Percentiles rank a stretch among this genome's conserved stretches.
Evolutionary conservation across 306 rosid species (phyloP).

Genomic region (Casuarina equisetifolia): DNA sequence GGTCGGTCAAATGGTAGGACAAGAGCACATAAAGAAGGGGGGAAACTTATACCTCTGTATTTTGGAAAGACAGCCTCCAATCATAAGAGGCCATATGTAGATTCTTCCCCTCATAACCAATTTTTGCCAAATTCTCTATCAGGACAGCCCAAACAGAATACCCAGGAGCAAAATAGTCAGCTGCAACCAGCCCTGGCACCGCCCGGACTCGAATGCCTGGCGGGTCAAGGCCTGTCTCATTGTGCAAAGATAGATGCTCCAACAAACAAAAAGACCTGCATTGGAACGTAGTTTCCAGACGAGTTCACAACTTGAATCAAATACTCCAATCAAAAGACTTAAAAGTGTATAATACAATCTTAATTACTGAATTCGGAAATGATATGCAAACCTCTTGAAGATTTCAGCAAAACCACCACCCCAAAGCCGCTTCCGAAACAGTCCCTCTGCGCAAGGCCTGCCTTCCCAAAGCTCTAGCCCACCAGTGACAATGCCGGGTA

Average conservation of each 20-base stretch:
- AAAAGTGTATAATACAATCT: slow-evolving; percentile 7
- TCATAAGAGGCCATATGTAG: slow-evolving; percentile 75
- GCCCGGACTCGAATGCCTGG: slow-evolving; percentile 81
- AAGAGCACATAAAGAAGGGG: not conserved
- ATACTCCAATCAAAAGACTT: not conserved
- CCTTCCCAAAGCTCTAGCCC: slow-evolving; percentile 83
- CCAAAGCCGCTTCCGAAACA: slow-evolving; percentile 68
- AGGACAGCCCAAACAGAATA: slow-evolving; percentile 72
- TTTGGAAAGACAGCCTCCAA: slow-evolving; percentile 88
- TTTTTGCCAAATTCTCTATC: slow-evolving; percentile 67
- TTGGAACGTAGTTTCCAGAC: slow-evolving; percentile 14
- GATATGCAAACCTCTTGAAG: slow-evolving; percentile 50
- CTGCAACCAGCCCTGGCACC: slow-evolving; percentile 60
- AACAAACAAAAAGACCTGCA: slow-evolving; percentile 75
- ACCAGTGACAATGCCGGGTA: slow-evolving; percentile 61
- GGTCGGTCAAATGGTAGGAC: not conserved
- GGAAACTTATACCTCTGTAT: slow-evolving; percentile 58
- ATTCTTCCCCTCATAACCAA: slow-evolving; percentile 85
- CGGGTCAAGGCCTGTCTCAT: slow-evolving; percentile 83
- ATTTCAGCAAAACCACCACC: slow-evolving; percentile 66
- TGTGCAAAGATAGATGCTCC: slow-evolving; percentile 74
- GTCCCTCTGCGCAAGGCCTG: slow-evolving; percentile 63
- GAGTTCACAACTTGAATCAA: not conserved
- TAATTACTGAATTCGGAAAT: not conserved
- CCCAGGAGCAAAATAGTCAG: slow-evolving; percentile 58